Evolutionary conservation across 2,329 filamentous ascomycete species (phyloP), one percentile per base, ranked within the genome.

Genomic region (Shiraia sp.): DNA sequence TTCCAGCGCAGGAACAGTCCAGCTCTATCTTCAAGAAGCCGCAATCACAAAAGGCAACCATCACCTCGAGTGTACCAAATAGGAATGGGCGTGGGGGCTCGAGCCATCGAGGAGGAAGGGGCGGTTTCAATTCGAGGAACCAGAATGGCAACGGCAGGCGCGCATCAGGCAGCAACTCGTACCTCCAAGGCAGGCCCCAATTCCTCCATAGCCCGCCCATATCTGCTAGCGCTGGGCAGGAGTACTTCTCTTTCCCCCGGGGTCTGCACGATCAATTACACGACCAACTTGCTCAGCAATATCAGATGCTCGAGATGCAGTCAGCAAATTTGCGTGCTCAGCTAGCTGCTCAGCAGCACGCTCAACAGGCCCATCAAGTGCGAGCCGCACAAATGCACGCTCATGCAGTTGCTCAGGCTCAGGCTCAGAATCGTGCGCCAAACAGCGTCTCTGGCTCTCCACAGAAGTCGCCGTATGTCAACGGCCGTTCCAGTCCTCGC

Each of bases 1-100:
- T 87, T 58, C 93, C 93, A 3, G 87, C 88, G 40, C 88, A 68
- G 38, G 64, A 95, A 65, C 90, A 95, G 59, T 76, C 79, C 48
- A 70, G 69, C 16, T 44, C 57, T 3, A 69, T 73, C 19, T 83
- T 80, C 67, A 79, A 82, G 59, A 75, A 76, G 44, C 69, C 66
- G 6, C 57, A 60, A 49, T 78, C 79, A 6, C 68, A 76, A 12
- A 80, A 82, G 55, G 78, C 81, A 6, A 77, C 79, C 6, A 69
- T 85, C 19, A 73, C 72, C 4, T 63, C 71, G 12, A 77, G 72
- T 45, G 68, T 69, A n/a, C 74, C 73, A 6, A 72, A 72, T 10
- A 73, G 78, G 16, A 73, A 75, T 43, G 72, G 75, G 19, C 74
- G 75, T 28, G 73, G 73, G 40, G 71, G 72, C 10, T 51, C 55